Conservation (phyloP, 495 filamentous ascomycete genomes). For the Pyronema domesticum region DNA sequence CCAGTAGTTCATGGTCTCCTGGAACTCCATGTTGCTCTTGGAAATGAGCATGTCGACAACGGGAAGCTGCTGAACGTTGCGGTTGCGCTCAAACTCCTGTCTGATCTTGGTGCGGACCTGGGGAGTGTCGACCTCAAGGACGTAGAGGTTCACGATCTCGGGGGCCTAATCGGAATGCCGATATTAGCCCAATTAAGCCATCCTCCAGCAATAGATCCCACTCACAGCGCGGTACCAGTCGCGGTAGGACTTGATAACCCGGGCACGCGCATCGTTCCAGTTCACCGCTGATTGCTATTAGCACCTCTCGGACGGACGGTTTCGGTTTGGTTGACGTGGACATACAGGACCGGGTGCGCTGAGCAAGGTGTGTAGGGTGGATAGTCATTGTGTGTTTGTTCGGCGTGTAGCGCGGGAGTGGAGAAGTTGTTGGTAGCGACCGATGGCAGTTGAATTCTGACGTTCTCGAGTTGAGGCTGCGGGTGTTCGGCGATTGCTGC, state of each 20-base stretch:
- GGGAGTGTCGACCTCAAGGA: conserved; percentile 70
- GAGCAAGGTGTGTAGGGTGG: conserved; percentile 82
- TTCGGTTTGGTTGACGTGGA: conserved; percentile 10
- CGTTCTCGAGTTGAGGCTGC: conserved; percentile 3
- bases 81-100: conserved; percentile 91
- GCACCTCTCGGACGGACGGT: neutral
- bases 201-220: conserved; percentile 13
- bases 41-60: conserved; percentile 77
- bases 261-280: conserved; percentile 64
- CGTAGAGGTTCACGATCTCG: conserved; percentile 92
- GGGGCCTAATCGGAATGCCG: conserved; percentile 46
- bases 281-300: conserved; percentile 47
- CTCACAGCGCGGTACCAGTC: conserved; percentile 88
- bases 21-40: conserved; percentile 77
- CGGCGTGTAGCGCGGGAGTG: conserved; percentile 10
- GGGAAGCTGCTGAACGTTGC: conserved; percentile 74
- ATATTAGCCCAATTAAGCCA: neutral
- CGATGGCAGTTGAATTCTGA: neutral
- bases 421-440: conserved; percentile 2
- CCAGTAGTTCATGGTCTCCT: conserved; percentile 99
- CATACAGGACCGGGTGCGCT: conserved; percentile 79
- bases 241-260: conserved; percentile 73
- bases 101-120: conserved; percentile 81
- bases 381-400: conserved; percentile 30
- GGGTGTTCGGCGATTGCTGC: conserved; percentile 6